Base-by-base conservation (phyloP, 495 filamentous ascomycete species). In the Hypoxylon rickii region DNA sequence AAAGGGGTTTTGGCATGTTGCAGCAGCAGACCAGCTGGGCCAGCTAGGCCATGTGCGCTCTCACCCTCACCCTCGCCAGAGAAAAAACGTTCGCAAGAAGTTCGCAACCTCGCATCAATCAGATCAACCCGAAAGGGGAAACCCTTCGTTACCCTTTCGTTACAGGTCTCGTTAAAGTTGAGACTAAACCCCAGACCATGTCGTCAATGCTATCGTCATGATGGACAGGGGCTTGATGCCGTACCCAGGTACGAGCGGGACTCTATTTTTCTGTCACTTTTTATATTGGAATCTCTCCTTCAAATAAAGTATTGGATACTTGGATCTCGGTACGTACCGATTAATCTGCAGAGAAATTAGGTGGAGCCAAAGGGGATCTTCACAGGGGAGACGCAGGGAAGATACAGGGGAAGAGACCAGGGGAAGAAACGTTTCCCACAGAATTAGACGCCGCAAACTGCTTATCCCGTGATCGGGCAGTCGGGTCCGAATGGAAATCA, bases 181-280 rank as follows among this genome's bases (percentile, higher is more conserved):
- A 53, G 51, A 55, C 58, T 45, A 57, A 48, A 52, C 52, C 59
- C 59, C 52, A 50, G 52, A 63, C 59, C 59, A 50, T 57, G 59
- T 53, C 53, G 59, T 63, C 59, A 63, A 63, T 63, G 59, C 59
- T 12, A 44, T 55, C 58, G 52, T 62, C 52, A 62, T 62, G 24
- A 4, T 11, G 2, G 12, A 42, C 58, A 61, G 38, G 58, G 58
- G 34, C 3, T 54, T 17, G 39, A 21, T 33, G 46, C 5, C 15
- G 51, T 48, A 52, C 11, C 36, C 6, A 17, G 39, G 42, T 55
- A 55, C 50, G 8, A 36, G 15, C 16, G 46, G 34, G 18, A 40
- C 51, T 51, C 58, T 41, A 33, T 34, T 18, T 22, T 20, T 22
- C 24, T 29, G 42, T 17, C 13, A 26, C 19, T 10, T 15, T 2